These are phyloP conservation scores for Lophiostoma macrostomum DNA, from an alignment of 495 filamentous ascomycete species.

Conservation along the genomic window DNA sequence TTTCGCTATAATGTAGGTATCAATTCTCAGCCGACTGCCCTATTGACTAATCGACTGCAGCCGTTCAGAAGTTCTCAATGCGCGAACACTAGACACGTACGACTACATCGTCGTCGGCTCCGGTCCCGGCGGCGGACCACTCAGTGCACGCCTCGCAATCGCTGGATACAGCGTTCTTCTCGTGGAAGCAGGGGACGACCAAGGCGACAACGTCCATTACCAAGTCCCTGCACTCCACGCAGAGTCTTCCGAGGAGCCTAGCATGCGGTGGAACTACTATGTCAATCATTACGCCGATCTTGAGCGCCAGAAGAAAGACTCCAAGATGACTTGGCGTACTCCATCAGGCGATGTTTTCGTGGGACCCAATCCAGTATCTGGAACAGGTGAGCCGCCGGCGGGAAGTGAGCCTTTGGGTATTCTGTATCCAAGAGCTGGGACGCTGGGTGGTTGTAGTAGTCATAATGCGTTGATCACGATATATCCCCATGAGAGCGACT, in stretches of 20 bases:
- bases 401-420: conserved; percentile 46
- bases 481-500: conserved; percentile 46
- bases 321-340: conserved; percentile 23
- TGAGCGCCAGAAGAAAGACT: conserved; percentile 24
- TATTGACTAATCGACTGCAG: too few species aligned
- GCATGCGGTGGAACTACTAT: conserved; percentile 24
- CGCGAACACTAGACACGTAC: conserved; percentile 11
- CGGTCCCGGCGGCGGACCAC: conserved; percentile 27
- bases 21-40: too few species aligned
- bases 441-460: conserved; percentile 50
- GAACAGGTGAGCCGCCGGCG: conserved; percentile 40
- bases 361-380: conserved; percentile 23
- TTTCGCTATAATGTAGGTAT: too few species aligned
- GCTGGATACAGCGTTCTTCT: conserved; percentile 30
- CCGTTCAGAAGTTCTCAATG: not conserved
- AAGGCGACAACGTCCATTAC: conserved; percentile 12
- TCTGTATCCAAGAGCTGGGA: conserved; percentile 49
- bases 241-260: conserved; percentile 5
- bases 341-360: conserved; percentile 19
- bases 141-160: conserved; percentile 22
- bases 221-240: conserved; percentile 17
- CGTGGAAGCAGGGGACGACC: conserved; percentile 29
- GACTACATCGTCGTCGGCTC: conserved; percentile 33
- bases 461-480: conserved; percentile 50
- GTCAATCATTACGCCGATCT: conserved; percentile 29